These are phyloP conservation scores for Botryosphaeria dothidea DNA, from an alignment of 2,329 filamentous ascomycete genomes.

Conservation along the genomic window DNA sequence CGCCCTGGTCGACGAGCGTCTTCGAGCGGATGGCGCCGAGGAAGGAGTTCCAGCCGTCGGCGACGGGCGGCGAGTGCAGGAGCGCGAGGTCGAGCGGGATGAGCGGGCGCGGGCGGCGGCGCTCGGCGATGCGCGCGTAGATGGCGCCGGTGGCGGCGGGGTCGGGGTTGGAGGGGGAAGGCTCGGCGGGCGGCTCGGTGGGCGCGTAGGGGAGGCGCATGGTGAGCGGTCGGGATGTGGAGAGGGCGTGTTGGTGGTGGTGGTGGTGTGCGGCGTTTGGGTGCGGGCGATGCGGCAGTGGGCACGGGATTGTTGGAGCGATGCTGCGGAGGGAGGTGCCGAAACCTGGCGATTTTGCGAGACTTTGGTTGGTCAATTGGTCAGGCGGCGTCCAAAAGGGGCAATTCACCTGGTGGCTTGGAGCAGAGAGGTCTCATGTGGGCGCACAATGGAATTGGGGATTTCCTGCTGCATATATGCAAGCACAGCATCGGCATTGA, in stretches of 20 bases:
- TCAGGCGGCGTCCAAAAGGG: no score
- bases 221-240: conserved; percentile 21
- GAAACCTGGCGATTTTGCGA: not conserved
- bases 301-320: not conserved
- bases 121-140: conserved; percentile 54
- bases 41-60: conserved; percentile 61
- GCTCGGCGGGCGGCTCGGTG: conserved; percentile 47
- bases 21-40: conserved; percentile 56
- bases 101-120: conserved; percentile 51
- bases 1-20: conserved; percentile 49
- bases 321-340: not conserved
- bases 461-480: not conserved
- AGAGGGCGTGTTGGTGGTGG: conserved; percentile 7
- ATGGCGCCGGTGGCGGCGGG: conserved; percentile 47
- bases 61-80: conserved; percentile 57
- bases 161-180: conserved; percentile 28
- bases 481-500: not conserved
- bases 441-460: not conserved
- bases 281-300: no score
- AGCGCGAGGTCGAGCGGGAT: conserved; percentile 58
- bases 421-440: not conserved
- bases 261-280: not conserved
- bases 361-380: not conserved
- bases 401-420: conserved; percentile 5
- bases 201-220: conserved; percentile 60